Conservation (phyloP, 1,139 yeast species). For the Kodamaea arcana region DNA sequence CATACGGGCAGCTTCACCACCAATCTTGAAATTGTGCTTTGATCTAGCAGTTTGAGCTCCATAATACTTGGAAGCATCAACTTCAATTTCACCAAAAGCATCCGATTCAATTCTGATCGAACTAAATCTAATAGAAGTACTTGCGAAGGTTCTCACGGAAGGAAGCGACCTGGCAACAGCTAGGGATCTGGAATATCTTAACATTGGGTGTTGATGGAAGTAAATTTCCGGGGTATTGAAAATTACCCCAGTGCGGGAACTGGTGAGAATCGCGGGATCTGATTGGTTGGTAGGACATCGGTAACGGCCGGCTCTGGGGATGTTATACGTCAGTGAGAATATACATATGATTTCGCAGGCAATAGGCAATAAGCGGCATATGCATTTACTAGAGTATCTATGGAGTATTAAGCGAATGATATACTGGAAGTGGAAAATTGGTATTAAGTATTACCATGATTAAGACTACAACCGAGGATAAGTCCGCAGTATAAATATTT, state of each 20-base stretch:
- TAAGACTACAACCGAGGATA: too few species aligned
- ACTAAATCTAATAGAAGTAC: constrained; percentile 20
- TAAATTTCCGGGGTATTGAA: not conserved
- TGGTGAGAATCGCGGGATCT: not conserved
- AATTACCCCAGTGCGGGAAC: not conserved
- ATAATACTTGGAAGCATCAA: constrained; percentile 82
- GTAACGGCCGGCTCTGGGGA: too few species aligned
- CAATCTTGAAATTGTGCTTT: constrained; percentile 88
- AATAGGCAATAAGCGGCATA: too few species aligned
- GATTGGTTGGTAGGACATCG: too few species aligned
- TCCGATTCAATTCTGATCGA: constrained; percentile 77
- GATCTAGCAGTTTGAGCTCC: constrained; percentile 99
- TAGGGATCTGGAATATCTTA: constrained; percentile 22
- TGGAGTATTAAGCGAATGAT: too few species aligned
- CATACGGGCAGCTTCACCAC: constrained; percentile 84
- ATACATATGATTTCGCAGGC: too few species aligned
- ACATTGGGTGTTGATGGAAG: constrained; percentile 18
- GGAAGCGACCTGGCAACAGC: too few species aligned
- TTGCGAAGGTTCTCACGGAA: constrained; percentile 28
- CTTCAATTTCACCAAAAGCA: constrained; percentile 95
- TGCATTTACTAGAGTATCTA: too few species aligned
- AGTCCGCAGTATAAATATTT: too few species aligned
- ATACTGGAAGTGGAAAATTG: too few species aligned
- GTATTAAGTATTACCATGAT: too few species aligned
- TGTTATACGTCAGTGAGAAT: too few species aligned